Percentiles rank a stretch among this genome's conserved stretches.
Conservation (phyloP, 495 filamentous ascomycete genomes). For the Xylaria flabelliformis region DNA sequence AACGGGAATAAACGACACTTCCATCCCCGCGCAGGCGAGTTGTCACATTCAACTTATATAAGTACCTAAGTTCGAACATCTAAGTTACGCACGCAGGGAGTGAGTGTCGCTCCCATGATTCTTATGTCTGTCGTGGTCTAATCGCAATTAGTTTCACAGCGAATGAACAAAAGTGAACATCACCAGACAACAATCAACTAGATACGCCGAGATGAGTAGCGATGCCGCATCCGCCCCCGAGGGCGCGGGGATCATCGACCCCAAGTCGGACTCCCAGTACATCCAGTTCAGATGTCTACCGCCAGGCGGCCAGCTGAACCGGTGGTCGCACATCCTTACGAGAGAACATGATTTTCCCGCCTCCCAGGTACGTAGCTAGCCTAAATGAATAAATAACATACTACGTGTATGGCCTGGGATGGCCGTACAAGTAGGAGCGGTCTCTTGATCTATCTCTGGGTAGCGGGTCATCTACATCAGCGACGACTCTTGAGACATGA, state of each 20-base stretch:
- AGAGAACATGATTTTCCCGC: conserved; percentile 89
- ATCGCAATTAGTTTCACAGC: background rate
- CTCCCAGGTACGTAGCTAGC: conserved; percentile 68
- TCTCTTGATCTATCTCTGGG: background rate
- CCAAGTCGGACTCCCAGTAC: conserved; percentile 51
- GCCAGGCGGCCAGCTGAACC: conserved; percentile 52
- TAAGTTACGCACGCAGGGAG: background rate
- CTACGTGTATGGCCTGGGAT: background rate
- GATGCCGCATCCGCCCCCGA: conserved; percentile 28
- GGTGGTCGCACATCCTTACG: conserved; percentile 56
- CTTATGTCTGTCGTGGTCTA: background rate
- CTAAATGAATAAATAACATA: background rate
- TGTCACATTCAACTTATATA: background rate
- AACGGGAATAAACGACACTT: background rate
- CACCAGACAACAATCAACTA: background rate
- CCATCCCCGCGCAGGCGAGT: background rate
- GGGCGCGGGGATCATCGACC: conserved; percentile 31
- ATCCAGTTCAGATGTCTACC: conserved; percentile 52
- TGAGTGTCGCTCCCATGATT: background rate
- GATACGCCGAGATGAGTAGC: conserved; percentile 1
- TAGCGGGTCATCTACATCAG: background rate
- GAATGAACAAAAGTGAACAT: background rate
- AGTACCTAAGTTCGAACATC: background rate
- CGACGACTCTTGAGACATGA: background rate
- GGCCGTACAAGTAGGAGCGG: background rate